These are phyloP conservation scores for Xerocomellus chrysenteron DNA, from an alignment of 768 basidiomycete species.

Conservation along the genomic window DNA sequence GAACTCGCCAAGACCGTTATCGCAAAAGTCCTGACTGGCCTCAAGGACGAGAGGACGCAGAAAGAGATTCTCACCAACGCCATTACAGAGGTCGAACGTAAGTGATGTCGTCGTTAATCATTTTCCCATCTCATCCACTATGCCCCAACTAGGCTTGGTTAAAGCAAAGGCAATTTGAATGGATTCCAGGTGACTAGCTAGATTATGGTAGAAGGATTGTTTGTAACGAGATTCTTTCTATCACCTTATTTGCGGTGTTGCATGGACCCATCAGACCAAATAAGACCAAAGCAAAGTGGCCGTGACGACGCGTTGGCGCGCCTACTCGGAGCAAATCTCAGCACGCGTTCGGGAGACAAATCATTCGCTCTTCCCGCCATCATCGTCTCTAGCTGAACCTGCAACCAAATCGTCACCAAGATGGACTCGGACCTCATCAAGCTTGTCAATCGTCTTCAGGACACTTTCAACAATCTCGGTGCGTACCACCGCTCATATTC, in stretches of 20 bases:
- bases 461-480: constrained; percentile 89
- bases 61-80: constrained; percentile 77
- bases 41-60: constrained; percentile 89
- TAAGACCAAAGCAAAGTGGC: constrained; percentile 29
- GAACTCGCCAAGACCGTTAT: constrained; percentile 88
- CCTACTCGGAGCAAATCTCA: neutral
- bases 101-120: constrained; percentile 37
- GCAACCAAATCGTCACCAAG: constrained; percentile 7
- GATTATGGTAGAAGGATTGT: constrained; percentile 27
- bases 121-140: neutral
- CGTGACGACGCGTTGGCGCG: constrained; percentile 33
- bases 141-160: constrained; percentile 65
- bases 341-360: constrained; percentile 19
- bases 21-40: constrained; percentile 76
- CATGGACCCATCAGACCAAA: constrained; percentile 15
- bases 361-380: neutral
- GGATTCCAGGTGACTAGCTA: constrained; percentile 20
- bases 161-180: constrained; percentile 87
- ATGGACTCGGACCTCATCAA: constrained; percentile 97
- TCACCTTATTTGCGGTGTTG: neutral
- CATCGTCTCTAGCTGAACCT: constrained; percentile 2
- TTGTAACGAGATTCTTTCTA: constrained; percentile 6
- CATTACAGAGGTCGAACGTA: constrained; percentile 89
- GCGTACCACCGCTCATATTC: constrained; percentile 30
- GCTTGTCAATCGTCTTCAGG: constrained; percentile 93